Conservation (phyloP, 176 grass and related monocot species). For the Phoenix dactylifera region DNA sequence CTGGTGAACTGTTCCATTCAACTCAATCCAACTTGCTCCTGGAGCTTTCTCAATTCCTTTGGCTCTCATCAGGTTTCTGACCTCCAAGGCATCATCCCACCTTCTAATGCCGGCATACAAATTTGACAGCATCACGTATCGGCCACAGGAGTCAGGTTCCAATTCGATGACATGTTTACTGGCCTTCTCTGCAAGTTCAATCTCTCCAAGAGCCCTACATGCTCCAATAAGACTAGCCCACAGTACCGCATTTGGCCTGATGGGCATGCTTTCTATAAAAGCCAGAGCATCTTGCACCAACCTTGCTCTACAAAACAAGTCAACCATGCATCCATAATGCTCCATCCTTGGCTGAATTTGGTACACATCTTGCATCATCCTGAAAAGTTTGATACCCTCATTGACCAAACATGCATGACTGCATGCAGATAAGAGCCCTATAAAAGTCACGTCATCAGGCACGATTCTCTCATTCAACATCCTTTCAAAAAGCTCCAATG, state of each 20-base stretch:
- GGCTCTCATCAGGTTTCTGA: too few species aligned
- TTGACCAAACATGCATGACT: conserved; percentile 6
- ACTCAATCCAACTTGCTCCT: too few species aligned
- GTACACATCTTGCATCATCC: conserved; percentile 8
- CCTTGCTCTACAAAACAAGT: conserved; percentile 6
- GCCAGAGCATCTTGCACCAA: conserved; percentile 3
- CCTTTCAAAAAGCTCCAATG: conserved; percentile 3
- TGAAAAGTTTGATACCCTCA: conserved; percentile 1
- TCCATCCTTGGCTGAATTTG: conserved; percentile 3
- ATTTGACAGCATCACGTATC: not conserved
- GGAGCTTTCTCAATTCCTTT: too few species aligned
- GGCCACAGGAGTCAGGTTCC: conserved; percentile 9
- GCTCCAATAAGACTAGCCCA: conserved; percentile 12
- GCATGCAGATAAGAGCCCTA: conserved; percentile 12
- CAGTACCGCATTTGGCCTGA: conserved; percentile 8
- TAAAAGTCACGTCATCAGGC: conserved; percentile 14
- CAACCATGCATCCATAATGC: conserved; percentile 11
- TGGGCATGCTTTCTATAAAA: conserved; percentile 5
- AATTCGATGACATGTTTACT: conserved; percentile 3
- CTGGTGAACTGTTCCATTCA: too few species aligned
- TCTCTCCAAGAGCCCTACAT: conserved; percentile 3
- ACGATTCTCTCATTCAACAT: not conserved
- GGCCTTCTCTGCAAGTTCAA: not conserved
- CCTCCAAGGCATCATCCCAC: too few species aligned
- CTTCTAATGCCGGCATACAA: too few species aligned